Percentiles rank a stretch among this genome's conserved stretches.
These are phyloP conservation scores for Trichophyton verrucosum DNA, from an alignment of 2,329 filamentous ascomycete species.

Conservation along the genomic window DNA sequence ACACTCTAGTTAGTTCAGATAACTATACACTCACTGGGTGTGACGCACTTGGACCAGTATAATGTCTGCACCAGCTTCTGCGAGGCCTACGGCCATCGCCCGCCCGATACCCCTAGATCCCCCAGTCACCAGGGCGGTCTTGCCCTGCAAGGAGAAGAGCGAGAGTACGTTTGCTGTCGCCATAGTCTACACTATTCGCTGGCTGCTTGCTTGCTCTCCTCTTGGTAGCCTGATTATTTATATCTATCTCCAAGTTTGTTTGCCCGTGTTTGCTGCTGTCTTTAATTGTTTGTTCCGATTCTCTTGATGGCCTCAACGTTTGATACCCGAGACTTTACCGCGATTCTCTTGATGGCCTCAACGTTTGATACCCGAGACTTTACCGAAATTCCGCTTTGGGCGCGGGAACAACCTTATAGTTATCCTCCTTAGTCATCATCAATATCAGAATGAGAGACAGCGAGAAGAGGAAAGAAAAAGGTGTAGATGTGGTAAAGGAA, in stretches of 20 bases:
- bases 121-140: slow-evolving; percentile 36
- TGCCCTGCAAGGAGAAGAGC: slow-evolving; percentile 30
- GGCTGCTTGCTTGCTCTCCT: too few species aligned
- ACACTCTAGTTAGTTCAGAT: background rate
- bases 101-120: slow-evolving; percentile 38
- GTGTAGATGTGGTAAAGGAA: background rate
- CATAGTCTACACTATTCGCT: background rate
- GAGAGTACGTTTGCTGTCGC: slow-evolving; percentile 10
- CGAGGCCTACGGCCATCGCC: slow-evolving; percentile 36
- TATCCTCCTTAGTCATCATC: background rate
- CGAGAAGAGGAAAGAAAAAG: background rate
- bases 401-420: background rate
- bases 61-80: slow-evolving; percentile 37
- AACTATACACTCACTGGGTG: too few species aligned
- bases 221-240: background rate
- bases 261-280: background rate
- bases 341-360: too few species aligned
- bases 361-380: background rate
- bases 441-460: too few species aligned
- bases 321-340: background rate
- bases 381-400: background rate
- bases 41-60: slow-evolving; percentile 29
- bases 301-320: background rate
- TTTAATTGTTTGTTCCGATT: background rate
- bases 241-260: background rate